Evolutionary conservation across 1,284 basidiomycete genomes (phyloP), one percentile per base, ranked within the genome.

Genomic region (Microbotryum silenes-acaulis): DNA sequence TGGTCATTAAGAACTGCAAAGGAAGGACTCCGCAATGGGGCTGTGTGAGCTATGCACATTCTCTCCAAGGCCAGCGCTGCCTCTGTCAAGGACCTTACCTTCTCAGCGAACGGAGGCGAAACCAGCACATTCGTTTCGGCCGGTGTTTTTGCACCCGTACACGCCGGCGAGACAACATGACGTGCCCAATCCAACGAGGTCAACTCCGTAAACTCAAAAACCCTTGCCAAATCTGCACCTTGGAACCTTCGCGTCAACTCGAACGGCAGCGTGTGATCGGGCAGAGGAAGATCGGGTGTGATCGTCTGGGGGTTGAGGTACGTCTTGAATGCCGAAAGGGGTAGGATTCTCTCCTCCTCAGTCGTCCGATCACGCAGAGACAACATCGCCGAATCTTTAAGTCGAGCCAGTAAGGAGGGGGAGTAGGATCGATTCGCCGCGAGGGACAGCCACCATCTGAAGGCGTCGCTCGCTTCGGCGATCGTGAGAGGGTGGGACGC

Each of bases 361-460:
- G 51, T 57, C 5, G 57, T 56, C 37, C 45, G 51, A 2, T 46
- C 59, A 48, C 59, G 52, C 59, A 67, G 51, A 18, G 69, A 65
- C 50, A 67, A 68, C 62, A 93, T 79, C 0, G 86, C 83, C 5
- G 85, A 85, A 60, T 86, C 81, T 9, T 93, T 60, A 49, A 72
- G 61, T 4, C 68, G 58, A 18, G 47, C 44, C 16, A 69, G 59
- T 12, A 71, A 59, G 8, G 59, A 51, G 1, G 49, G 27, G 14
- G 54, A 55, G 60, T 63, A 64, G 4, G 47, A 50, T 23, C 50
- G 20, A 33, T 67, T 68, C 2, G 70, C 80, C 48, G 83, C 83
- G 18, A 90, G 75, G 27, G 77, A 75, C 57, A 87, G 83, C 88
- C 92, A 96, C 94, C 94, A 99, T 61, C 84, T 82, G 66, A 97